Conservation (phyloP, 225 moss, liverwort and hornwort genomes). For the Ulota crispa region DNA sequence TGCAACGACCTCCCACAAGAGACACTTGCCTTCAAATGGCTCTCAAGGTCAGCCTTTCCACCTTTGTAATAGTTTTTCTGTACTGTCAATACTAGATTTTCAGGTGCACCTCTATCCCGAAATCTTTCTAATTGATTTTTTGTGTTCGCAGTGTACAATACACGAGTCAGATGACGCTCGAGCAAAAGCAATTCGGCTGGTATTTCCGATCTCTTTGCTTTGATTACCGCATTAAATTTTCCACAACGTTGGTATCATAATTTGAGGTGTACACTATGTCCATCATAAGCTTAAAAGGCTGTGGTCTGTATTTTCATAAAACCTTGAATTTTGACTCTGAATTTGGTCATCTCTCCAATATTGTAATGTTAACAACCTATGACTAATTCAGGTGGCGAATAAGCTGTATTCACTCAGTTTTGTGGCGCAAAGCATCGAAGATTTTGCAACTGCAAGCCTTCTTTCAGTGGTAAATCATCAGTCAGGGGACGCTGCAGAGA, state of each 20-base stretch:
- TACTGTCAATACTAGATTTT: neutral
- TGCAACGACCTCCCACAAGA: constrained; percentile 92
- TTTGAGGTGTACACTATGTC: constrained; percentile 6
- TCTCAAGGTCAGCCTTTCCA: constrained; percentile 58
- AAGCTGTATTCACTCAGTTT: constrained; percentile 85
- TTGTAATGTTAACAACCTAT: constrained; percentile 9
- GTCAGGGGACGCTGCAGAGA: constrained; percentile 43
- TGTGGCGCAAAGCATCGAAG: constrained; percentile 80
- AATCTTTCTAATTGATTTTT: constrained; percentile 32
- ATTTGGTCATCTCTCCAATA: neutral
- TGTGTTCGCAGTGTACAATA: constrained; percentile 91
- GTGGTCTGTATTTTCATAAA: constrained; percentile 4
- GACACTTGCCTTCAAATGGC: constrained; percentile 88
- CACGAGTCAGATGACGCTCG: constrained; percentile 95
- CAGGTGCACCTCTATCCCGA: constrained; percentile 3
- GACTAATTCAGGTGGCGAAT: constrained; percentile 77
- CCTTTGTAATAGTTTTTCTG: neutral
- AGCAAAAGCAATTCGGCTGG: constrained; percentile 95
- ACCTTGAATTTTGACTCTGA: neutral
- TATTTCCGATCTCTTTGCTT: constrained; percentile 29
- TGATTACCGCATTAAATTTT: constrained; percentile 9
- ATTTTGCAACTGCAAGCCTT: constrained; percentile 82
- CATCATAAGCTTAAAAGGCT: neutral
- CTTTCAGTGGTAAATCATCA: constrained; percentile 74
- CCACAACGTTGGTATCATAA: neutral